phyloP scores from a whole-genome alignment of 1,284 basidiomycete species.

The Austropuccinia psidii region DNA sequence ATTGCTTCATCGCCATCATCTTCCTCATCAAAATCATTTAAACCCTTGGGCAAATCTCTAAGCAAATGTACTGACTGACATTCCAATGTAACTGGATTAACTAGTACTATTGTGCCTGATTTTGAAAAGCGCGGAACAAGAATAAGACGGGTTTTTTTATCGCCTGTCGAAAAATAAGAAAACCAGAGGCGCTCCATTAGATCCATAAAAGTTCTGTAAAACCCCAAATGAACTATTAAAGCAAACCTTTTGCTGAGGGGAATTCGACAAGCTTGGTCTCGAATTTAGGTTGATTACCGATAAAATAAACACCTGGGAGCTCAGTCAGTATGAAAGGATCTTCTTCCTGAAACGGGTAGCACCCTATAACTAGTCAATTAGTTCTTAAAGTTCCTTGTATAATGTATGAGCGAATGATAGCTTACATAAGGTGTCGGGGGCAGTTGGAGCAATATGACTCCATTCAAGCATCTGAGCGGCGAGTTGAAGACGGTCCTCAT shows the following conservation, averaged over 20 bases:
- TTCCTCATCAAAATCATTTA: neutral
- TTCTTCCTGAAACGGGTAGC: constrained; percentile 77
- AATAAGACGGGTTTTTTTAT: constrained; percentile 58
- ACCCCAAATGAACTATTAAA: neutral
- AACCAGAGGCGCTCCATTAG: neutral
- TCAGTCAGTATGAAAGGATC: constrained; percentile 84
- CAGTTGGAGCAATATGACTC: constrained; percentile 94
- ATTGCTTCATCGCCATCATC: neutral
- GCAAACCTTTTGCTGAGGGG: constrained; percentile 38
- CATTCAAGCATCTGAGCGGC: constrained; percentile 74
- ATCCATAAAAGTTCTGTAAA: neutral
- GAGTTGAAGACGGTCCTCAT: constrained; percentile 60
- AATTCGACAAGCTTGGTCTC: constrained; percentile 61
- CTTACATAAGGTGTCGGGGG: constrained; percentile 85
- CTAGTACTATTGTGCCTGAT: constrained; percentile 58
- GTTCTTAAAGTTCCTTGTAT: too few relatives aligned
- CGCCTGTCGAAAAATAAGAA: neutral
- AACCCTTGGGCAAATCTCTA: neutral
- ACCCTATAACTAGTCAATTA: constrained; percentile 54
- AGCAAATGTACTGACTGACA: constrained; percentile 47
- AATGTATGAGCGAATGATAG: constrained; percentile 14
- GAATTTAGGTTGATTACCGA: constrained; percentile 86
- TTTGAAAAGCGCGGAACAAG: constrained; percentile 73
- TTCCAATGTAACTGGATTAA: constrained; percentile 58
- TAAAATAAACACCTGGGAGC: constrained; percentile 79